These are phyloP conservation scores for Lanmaoa rubissima DNA, from an alignment of 768 basidiomycete genomes.

Conservation along the genomic window DNA sequence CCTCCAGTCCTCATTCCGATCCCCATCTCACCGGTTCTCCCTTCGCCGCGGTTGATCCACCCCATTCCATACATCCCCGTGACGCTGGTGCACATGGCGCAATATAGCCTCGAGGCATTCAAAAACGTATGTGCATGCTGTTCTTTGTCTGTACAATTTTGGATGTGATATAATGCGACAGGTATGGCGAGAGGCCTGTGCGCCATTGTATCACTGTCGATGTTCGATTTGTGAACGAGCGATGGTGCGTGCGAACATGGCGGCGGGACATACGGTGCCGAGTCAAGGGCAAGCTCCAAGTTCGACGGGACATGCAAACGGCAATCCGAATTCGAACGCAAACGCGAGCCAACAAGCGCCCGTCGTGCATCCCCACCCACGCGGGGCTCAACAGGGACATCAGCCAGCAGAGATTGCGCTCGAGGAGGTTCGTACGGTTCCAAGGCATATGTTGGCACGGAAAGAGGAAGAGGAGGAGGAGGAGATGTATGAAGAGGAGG, in stretches of 20 bases:
- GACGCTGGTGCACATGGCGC: slow-evolving; percentile 52
- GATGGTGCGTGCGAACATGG: slow-evolving; percentile 48
- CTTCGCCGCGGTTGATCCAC: slow-evolving; percentile 57
- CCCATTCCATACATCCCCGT: slow-evolving; percentile 70
- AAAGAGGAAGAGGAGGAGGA: slow-evolving; percentile 33
- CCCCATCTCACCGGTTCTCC: slow-evolving; percentile 58
- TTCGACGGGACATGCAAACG: neutral
- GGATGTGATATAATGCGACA: slow-evolving; percentile 24
- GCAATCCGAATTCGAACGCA: neutral
- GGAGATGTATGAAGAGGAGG: slow-evolving; percentile 14
- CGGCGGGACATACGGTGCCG: slow-evolving; percentile 37
- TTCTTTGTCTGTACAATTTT: neutral
- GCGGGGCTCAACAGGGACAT: slow-evolving; percentile 10
- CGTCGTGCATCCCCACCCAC: neutral
- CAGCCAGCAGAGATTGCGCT: slow-evolving; percentile 23
- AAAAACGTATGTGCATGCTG: slow-evolving; percentile 43
- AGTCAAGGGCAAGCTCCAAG: slow-evolving; percentile 21
- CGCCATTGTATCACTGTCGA: slow-evolving; percentile 67
- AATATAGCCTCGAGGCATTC: slow-evolving; percentile 57
- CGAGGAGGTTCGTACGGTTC: slow-evolving; percentile 23
- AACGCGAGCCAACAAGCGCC: slow-evolving; percentile 7
- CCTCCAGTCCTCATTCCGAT: slow-evolving; percentile 35
- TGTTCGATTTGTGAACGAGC: slow-evolving; percentile 76
- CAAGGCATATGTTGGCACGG: slow-evolving; percentile 21
- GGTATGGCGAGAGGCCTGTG: slow-evolving; percentile 75